Conservation (phyloP, 2,329 filamentous ascomycete species). For the Diaporthe ilicicola region DNA sequence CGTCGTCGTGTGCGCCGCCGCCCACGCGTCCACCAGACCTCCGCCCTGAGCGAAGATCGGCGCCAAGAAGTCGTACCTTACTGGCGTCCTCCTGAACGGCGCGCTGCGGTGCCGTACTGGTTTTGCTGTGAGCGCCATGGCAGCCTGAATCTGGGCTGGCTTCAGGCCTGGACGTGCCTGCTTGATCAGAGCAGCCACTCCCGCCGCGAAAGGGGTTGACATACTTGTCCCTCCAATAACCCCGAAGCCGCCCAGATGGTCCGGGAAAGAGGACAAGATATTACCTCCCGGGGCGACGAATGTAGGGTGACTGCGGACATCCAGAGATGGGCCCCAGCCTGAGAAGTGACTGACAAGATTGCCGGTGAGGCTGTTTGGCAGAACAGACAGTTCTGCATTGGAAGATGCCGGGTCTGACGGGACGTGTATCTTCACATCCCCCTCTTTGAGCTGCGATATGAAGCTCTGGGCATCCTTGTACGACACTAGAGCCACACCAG, state of each 20-base stretch:
- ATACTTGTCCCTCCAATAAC: neutral
- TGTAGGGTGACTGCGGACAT: neutral
- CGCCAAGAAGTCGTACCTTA: neutral
- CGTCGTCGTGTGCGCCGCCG: neutral
- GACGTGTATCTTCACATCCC: too few relatives aligned
- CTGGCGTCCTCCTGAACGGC: neutral
- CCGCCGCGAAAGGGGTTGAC: neutral
- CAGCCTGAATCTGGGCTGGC: neutral
- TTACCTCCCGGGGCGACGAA: neutral
- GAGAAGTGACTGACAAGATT: too few relatives aligned
- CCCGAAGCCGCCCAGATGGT: neutral
- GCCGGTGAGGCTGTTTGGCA: too few relatives aligned
- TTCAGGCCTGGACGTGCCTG: neutral
- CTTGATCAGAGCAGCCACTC: neutral
- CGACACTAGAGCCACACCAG: neutral
- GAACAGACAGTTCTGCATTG: too few relatives aligned
- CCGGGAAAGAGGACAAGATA: neutral
- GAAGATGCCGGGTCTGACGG: too few relatives aligned
- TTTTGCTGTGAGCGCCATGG: neutral
- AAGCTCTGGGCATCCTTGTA: neutral
- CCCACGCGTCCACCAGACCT: neutral
- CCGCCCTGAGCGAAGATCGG: neutral
- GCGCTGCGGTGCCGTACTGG: neutral
- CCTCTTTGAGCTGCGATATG: neutral
- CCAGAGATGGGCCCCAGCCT: too few relatives aligned